phyloP scores from a whole-genome alignment of 179 eudicot species.

The Patellifolia procumbens region DNA sequence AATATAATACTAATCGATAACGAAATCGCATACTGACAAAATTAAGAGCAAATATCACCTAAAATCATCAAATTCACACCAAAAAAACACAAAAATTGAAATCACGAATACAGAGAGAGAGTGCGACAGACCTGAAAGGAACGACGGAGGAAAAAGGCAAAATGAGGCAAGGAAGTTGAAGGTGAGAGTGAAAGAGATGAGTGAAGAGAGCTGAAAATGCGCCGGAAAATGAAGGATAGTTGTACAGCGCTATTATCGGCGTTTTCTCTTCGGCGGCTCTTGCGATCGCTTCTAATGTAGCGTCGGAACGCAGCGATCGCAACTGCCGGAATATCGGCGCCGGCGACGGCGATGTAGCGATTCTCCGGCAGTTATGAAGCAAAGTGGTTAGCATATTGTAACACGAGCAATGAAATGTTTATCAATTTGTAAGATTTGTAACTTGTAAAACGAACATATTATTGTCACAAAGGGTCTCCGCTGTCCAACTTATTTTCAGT shows the following conservation, averaged over 20 bases:
- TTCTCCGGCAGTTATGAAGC: constrained; percentile 19
- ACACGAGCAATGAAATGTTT: too few relatives aligned
- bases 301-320: constrained; percentile 66
- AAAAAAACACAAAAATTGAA: too few relatives aligned
- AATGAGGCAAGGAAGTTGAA: constrained; percentile 63
- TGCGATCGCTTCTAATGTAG: constrained; percentile 60
- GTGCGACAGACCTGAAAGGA: constrained; percentile 67
- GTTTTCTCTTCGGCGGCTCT: constrained; percentile 51
- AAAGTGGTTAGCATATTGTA: constrained; percentile 31
- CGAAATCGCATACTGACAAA: too few relatives aligned
- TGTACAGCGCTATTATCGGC: constrained; percentile 64
- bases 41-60: too few relatives aligned
- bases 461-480: too few relatives aligned
- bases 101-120: too few relatives aligned
- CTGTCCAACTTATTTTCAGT: too few relatives aligned
- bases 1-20: too few relatives aligned
- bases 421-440: too few relatives aligned
- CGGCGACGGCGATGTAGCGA: not conserved
- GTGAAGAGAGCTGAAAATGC: constrained; percentile 84
- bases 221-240: constrained; percentile 86
- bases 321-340: constrained; percentile 24
- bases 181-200: constrained; percentile 64
- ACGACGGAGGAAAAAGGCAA: constrained; percentile 78
- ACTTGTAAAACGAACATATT: too few relatives aligned
- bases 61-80: too few relatives aligned